Percentiles rank a stretch among this genome's conserved stretches.
These are phyloP conservation scores for Penstemon barbatus DNA, from an alignment of 257 asterid species.

Conservation along the genomic window DNA sequence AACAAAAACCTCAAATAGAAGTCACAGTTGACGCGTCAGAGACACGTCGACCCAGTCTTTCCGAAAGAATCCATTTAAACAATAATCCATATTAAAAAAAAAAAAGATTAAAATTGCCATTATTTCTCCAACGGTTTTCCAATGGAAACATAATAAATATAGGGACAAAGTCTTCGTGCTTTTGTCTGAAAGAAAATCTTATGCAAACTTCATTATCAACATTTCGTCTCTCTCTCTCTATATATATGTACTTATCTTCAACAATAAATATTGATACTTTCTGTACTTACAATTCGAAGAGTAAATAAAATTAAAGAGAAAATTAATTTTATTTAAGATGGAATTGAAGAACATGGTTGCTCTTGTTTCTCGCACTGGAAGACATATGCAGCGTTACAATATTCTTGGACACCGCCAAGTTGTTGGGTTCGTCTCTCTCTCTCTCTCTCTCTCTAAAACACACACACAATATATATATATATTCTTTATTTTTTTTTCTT, in stretches of 20 bases:
- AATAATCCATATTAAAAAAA: too few species aligned
- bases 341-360: slow-evolving; percentile 64
- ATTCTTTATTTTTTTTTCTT: background rate
- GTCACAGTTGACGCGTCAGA: slow-evolving; percentile 44
- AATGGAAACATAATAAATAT: slow-evolving; percentile 29
- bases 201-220: too few species aligned
- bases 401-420: slow-evolving; percentile 79
- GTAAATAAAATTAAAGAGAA: too few species aligned
- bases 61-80: background rate
- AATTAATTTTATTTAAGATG: slow-evolving; percentile 18
- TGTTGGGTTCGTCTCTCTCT: slow-evolving; percentile 65
- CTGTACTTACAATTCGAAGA: too few species aligned
- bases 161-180: slow-evolving; percentile 25
- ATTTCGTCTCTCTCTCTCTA: too few species aligned
- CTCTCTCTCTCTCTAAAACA: slow-evolving; percentile 1
- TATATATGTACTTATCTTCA: too few species aligned
- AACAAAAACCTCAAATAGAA: slow-evolving; percentile 28
- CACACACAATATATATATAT: background rate
- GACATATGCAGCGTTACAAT: slow-evolving; percentile 79
- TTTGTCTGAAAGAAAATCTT: too few species aligned
- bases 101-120: slow-evolving; percentile 20
- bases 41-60: slow-evolving; percentile 21
- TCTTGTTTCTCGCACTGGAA: slow-evolving; percentile 76
- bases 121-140: slow-evolving; percentile 20
- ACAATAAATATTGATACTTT: too few species aligned